Evolutionary conservation across 768 basidiomycete species (phyloP).

Genomic region (Gymnopilus dilepis): DNA sequence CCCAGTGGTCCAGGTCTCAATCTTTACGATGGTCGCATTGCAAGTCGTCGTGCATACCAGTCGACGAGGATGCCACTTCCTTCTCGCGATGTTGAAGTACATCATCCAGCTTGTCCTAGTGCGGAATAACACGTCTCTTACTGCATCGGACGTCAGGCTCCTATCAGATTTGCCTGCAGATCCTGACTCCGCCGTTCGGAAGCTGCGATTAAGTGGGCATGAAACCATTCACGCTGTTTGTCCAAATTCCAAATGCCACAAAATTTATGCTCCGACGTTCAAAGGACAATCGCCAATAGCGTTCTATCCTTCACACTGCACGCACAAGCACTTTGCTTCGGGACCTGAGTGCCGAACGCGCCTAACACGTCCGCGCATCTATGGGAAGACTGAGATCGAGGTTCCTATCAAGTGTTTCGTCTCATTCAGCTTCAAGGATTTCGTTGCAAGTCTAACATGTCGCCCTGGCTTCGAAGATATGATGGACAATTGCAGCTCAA

Average conservation of each 20-base stretch:
- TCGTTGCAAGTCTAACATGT: conserved; percentile 30
- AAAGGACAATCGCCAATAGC: conserved; percentile 6
- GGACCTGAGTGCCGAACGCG: conserved; percentile 10
- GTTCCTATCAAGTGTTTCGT: conserved; percentile 27
- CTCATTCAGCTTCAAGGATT: conserved; percentile 27
- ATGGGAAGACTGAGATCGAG: neutral
- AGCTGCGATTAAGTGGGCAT: conserved; percentile 10
- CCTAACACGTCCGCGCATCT: conserved; percentile 3
- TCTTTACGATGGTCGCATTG: conserved; percentile 16
- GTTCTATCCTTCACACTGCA: conserved; percentile 18
- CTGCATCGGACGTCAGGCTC: neutral
- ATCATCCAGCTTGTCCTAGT: conserved; percentile 10
- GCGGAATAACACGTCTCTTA: neutral
- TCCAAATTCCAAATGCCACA: conserved; percentile 21
- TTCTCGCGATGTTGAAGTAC: conserved; percentile 16
- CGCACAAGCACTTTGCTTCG: conserved; percentile 1
- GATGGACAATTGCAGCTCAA: conserved; percentile 17
- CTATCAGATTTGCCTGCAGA: neutral
- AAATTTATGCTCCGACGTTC: conserved; percentile 18
- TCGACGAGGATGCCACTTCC: conserved; percentile 9
- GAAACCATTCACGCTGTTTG: conserved; percentile 23
- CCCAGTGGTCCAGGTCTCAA: conserved; percentile 10
- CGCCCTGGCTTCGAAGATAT: conserved; percentile 29
- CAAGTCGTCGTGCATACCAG: conserved; percentile 8
- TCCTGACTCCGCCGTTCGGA: neutral